phyloP scores from a whole-genome alignment of 495 filamentous ascomycete genomes.

The Chlorociboria aeruginascens region DNA sequence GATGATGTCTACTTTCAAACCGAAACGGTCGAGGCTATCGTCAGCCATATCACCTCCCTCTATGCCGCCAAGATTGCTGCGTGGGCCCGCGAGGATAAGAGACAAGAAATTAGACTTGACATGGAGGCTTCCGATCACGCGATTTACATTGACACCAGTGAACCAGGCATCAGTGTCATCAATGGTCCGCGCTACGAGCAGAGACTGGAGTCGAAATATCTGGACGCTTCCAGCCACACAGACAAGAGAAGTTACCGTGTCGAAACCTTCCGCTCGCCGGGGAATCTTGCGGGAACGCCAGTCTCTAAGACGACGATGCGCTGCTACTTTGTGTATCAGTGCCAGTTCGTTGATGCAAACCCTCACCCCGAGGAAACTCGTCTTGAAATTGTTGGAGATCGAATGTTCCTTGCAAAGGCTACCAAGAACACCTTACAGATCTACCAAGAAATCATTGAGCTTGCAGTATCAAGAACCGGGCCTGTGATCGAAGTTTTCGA shows the following conservation, averaged over 20 bases:
- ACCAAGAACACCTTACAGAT: constrained; percentile 90
- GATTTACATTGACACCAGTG: constrained; percentile 96
- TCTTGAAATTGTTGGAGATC: constrained; percentile 84
- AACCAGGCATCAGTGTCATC: constrained; percentile 63
- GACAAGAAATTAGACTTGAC: constrained; percentile 84
- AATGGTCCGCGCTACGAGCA: constrained; percentile 83
- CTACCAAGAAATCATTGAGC: constrained; percentile 83
- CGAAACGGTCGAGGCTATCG: constrained; percentile 75
- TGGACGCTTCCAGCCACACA: constrained; percentile 46
- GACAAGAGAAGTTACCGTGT: constrained; percentile 65
- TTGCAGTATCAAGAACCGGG: constrained; percentile 70
- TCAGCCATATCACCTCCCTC: constrained; percentile 86
- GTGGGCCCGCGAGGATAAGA: constrained; percentile 85
- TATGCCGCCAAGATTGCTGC: constrained; percentile 97
- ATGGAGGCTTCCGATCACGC: constrained; percentile 93
- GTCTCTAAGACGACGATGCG: constrained; percentile 66
- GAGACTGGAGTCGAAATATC: constrained; percentile 87
- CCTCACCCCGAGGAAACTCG: constrained; percentile 69
- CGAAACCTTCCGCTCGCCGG: constrained; percentile 91
- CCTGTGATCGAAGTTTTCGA: constrained; percentile 98
- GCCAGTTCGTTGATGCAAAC: constrained; percentile 67
- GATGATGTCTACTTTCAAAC: constrained; percentile 99
- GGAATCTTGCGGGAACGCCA: constrained; percentile 38
- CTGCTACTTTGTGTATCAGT: constrained; percentile 98
- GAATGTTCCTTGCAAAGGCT: constrained; percentile 87